phyloP scores from a whole-genome alignment of 2,329 filamentous ascomycete species.

The Sporothrix protearum region DNA sequence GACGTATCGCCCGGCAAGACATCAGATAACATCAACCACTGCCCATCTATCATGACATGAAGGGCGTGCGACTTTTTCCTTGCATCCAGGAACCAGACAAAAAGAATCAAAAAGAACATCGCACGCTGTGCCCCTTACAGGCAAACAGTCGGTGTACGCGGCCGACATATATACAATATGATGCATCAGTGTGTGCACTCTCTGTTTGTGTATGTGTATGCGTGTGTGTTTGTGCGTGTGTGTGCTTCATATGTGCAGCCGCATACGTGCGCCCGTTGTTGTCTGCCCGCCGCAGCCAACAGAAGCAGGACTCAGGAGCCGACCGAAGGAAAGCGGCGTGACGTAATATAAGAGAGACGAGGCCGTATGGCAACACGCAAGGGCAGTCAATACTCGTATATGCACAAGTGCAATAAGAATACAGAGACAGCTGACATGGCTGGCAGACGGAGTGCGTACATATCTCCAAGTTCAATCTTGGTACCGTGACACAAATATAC shows the following conservation, averaged over 20 bases:
- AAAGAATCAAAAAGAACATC: not conserved
- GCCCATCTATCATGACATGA: not conserved
- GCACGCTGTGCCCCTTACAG: not conserved
- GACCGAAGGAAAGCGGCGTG: not conserved
- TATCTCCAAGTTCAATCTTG: not conserved
- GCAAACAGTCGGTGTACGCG: slow-evolving; percentile 4
- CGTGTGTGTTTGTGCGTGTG: not conserved
- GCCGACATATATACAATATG: not conserved
- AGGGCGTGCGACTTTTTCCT: not conserved
- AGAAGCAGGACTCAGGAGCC: not conserved
- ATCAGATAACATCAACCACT: not conserved
- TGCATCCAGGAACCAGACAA: not conserved
- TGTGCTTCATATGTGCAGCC: not conserved
- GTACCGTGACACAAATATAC: not conserved
- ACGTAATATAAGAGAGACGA: not conserved
- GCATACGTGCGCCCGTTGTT: too few relatives aligned
- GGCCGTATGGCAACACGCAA: not conserved
- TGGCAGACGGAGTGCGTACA: not conserved
- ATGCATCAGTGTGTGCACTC: not conserved
- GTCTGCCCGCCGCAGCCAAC: not conserved
- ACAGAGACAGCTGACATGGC: not conserved
- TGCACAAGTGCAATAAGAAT: not conserved
- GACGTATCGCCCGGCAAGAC: too few relatives aligned
- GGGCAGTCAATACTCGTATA: too few relatives aligned
- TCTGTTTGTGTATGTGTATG: not conserved